Conservation (phyloP, 345 rosid species). For the Dimocarpus longan region DNA sequence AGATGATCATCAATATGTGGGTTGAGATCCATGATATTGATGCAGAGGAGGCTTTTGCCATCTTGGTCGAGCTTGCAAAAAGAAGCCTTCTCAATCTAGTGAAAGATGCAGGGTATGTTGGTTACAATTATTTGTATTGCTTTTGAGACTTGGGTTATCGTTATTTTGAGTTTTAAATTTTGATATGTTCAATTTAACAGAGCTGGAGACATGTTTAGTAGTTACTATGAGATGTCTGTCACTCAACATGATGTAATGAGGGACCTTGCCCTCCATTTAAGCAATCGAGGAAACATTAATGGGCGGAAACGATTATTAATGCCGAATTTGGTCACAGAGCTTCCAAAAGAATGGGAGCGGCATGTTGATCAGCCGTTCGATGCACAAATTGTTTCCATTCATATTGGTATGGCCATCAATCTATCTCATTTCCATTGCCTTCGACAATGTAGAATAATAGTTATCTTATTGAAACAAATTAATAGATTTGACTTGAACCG, state of each 20-base stretch:
- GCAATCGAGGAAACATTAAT: constrained; percentile 46
- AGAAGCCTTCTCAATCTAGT: constrained; percentile 83
- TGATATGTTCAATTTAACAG: constrained; percentile 40
- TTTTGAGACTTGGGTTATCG: background rate
- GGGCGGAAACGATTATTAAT: constrained; percentile 57
- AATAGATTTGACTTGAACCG: background rate
- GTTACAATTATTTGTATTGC: background rate
- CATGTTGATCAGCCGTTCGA: constrained; percentile 53
- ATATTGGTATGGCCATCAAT: constrained; percentile 52
- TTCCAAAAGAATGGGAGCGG: constrained; percentile 90
- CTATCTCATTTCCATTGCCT: background rate
- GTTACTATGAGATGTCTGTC: constrained; percentile 69
- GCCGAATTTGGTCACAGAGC: constrained; percentile 61
- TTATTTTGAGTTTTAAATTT: background rate
- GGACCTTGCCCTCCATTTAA: constrained; percentile 76
- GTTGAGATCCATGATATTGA: constrained; percentile 66
- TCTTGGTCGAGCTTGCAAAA: constrained; percentile 69
- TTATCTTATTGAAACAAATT: background rate
- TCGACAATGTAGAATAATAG: background rate
- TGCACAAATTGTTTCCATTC: constrained; percentile 82
- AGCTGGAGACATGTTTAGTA: constrained; percentile 63
- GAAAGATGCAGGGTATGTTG: constrained; percentile 66
- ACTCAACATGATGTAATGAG: constrained; percentile 91
- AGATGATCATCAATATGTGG: constrained; percentile 88
- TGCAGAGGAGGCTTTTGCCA: constrained; percentile 61